phyloP scores from a whole-genome alignment of 768 basidiomycete species.

The Macrocybe gigantea region DNA sequence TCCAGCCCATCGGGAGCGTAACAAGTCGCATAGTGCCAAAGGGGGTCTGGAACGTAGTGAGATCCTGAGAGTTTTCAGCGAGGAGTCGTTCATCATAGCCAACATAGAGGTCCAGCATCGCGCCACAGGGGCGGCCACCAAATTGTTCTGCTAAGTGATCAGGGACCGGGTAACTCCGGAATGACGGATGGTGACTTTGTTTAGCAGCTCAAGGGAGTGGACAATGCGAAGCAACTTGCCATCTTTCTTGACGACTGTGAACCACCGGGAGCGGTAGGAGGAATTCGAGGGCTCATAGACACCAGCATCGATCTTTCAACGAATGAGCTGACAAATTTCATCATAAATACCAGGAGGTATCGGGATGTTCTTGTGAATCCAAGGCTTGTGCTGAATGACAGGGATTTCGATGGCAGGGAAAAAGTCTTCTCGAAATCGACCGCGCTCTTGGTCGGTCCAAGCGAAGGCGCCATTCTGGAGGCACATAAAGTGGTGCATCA shows the following conservation, averaged over 20 bases:
- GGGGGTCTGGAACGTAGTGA: too few species aligned
- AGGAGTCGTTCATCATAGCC: slow-evolving; percentile 30
- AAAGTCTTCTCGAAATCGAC: too few species aligned
- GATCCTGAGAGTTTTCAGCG: too few species aligned
- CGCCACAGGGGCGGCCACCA: slow-evolving; percentile 17
- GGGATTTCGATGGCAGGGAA: too few species aligned
- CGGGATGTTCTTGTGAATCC: slow-evolving; percentile 21
- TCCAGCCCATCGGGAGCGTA: too few species aligned
- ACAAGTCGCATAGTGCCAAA: too few species aligned
- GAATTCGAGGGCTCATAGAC: slow-evolving; percentile 26
- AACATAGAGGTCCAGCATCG: slow-evolving; percentile 25
- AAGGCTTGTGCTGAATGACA: too few species aligned
- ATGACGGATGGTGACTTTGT: slow-evolving; percentile 31
- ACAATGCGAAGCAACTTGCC: slow-evolving; percentile 28
- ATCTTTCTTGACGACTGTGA: slow-evolving; percentile 32
- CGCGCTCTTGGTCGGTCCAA: too few species aligned
- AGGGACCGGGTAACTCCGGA: slow-evolving; percentile 26
- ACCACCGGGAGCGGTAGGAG: slow-evolving; percentile 26
- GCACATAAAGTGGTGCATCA: too few species aligned
- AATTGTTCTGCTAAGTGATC: slow-evolving; percentile 27
- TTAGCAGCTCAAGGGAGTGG: slow-evolving; percentile 30
- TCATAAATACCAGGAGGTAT: slow-evolving; percentile 21
- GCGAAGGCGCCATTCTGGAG: too few species aligned
- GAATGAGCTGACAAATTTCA: slow-evolving; percentile 14
- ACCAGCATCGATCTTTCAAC: slow-evolving; percentile 19